Evolutionary conservation across 2,329 filamentous ascomycete genomes (phyloP), one percentile per base, ranked within the genome.

Genomic region (Dothistroma septosporum): DNA sequence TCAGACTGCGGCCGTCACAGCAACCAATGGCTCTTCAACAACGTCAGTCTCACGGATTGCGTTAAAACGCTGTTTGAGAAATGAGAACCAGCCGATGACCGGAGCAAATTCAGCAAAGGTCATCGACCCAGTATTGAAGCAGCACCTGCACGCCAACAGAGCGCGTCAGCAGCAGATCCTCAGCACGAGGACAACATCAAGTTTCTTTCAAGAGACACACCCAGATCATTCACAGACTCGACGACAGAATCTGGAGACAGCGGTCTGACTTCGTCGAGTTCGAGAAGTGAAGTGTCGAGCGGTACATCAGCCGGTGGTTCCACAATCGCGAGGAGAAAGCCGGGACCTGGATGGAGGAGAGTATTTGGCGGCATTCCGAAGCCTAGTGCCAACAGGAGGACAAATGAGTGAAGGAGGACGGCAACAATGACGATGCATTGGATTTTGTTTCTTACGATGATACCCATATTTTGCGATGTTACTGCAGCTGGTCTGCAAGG

Each of bases 1-100:
- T 61, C 60, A 31, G 66, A 82, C 59, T 79, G 73, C 57, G 80
- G 80, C 14, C 76, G 80, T 9, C 80, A 82, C 68, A 76, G 75
- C 19, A 81, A 82, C 58, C 77, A 81, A 57, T 82, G 80, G 80
- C 72, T 82, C 5, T 82, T 82, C 60, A 75, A 76, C 21, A 77
- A 78, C 1, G 78, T 81, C 66, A 80, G 77, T 64, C 69, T 82
- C 4, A 74, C 75, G 4, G 77, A 79, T 35, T 77, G 78, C 7
- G 76, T 79, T 24, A 72, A 70, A 56, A 63, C 63, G 21, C 46
- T 72, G 16, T 67, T 72, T 53, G 64, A 67, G 53, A 64, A 62
- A 57, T 65, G 60, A 65, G 47, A 49, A 28, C 32, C 37, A 55
- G 41, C 41, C 54, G 61, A 57, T 57, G 57, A 59, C 28, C 57